phyloP scores from a whole-genome alignment of 2,329 filamentous ascomycete genomes.

The Monosporascus ibericus region DNA sequence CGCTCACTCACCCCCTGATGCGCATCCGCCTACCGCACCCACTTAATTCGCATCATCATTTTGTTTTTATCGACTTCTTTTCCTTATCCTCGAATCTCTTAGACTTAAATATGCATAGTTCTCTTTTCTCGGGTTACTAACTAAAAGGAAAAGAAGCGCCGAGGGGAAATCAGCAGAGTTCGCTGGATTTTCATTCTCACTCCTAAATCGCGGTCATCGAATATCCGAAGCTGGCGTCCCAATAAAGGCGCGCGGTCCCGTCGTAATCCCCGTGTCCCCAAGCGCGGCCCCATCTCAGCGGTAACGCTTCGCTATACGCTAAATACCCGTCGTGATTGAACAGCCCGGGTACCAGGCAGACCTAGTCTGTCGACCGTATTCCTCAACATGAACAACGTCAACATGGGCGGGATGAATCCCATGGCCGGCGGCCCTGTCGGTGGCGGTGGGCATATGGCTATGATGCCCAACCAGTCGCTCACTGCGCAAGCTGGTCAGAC shows the following conservation, averaged over 20 bases:
- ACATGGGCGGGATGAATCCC: slow-evolving; percentile 64
- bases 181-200: background rate
- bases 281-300: slow-evolving; percentile 17
- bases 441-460: slow-evolving; percentile 52
- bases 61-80: background rate
- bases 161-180: background rate
- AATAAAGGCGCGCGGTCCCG: slow-evolving; percentile 1
- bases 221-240: background rate
- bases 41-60: background rate
- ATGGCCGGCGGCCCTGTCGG: slow-evolving; percentile 58
- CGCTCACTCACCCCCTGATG: background rate
- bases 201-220: background rate
- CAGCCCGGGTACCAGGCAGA: slow-evolving; percentile 24
- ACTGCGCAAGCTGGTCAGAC: slow-evolving; percentile 28
- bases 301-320: background rate
- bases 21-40: background rate
- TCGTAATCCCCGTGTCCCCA: slow-evolving; percentile 6
- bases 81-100: background rate
- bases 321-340: slow-evolving; percentile 15
- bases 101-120: background rate
- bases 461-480: slow-evolving; percentile 54
- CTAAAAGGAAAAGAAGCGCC: background rate
- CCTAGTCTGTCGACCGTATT: slow-evolving; percentile 31
- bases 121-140: background rate
- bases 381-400: slow-evolving; percentile 53